Base-by-base conservation (phyloP, 495 filamentous ascomycete genomes). In the Immersiella caudata region DNA sequence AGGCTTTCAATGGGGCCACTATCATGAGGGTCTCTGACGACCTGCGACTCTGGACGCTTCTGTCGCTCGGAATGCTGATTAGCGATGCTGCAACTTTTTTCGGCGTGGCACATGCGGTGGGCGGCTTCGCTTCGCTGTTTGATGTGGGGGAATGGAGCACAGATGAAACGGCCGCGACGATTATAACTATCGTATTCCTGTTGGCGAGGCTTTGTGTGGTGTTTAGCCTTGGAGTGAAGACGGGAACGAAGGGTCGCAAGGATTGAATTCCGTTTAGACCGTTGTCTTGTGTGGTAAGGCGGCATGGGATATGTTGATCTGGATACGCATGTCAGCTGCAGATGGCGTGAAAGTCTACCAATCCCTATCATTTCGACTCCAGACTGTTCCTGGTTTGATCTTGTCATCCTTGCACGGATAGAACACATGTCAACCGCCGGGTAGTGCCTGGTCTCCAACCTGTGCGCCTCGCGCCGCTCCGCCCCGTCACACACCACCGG, bases 1-100 rank as follows among this genome's bases (percentile, higher is more conserved):
- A 89, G 66, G 84, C 85, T 62, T 70, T 89, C 61, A 86, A 81
- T 74, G 85, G 88, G 74, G 85, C 83, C 18, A 73, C 89, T 22
- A 80, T 89, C 21, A 75, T 90, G 51, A 82, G 84, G 20, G 63
- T 77, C 33, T 82, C 82, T 6, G 73, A 75, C 36, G 85, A 89
- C 71, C 58, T 84, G 12, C 70, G 75, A 7, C 82, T 89, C 25
- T 90, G 87, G 87, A 74, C 76, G 40, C 59, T 75, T 26, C 55
- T 77, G 27, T 75, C 67, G 59, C 54, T 27, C 20, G 75, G 73
- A 11, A 75, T 74, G 75, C 68, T 77, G 12, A 40, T 75, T 29
- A 74, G 73, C 29, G 75, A 77, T 62, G 26, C 55, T 9, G 63
- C 52, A 5, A 71, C 67, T 26, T 60, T 52, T 22, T 52, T 67